Evolutionary conservation across 108 stramenopile species (phyloP).

Genomic region (Pseudonitzschia multiseries): DNA sequence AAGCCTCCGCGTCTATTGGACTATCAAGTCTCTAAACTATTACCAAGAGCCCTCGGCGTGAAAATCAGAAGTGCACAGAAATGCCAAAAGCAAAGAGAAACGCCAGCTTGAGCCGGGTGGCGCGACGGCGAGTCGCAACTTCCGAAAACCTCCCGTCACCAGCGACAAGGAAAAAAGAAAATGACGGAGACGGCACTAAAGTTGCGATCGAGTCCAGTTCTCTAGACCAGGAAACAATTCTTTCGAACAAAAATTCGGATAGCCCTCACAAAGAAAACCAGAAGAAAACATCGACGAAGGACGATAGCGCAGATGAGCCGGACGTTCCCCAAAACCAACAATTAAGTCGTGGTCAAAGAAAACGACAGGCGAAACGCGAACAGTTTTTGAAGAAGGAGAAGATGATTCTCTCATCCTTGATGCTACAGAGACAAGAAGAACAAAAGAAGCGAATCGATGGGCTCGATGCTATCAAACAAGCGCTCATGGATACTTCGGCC

Average conservation of each 20-base stretch:
- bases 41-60: not conserved
- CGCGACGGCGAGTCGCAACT: constrained; percentile 25
- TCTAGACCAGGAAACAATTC: not conserved
- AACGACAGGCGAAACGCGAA: constrained; percentile 74
- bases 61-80: not conserved
- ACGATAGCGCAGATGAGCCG: constrained; percentile 1
- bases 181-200: not conserved
- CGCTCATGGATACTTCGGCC: constrained; percentile 44
- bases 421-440: constrained; percentile 58
- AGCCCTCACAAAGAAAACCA: not conserved
- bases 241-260: not conserved
- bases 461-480: constrained; percentile 73
- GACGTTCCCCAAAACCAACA: constrained; percentile 13
- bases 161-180: not conserved
- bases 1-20: too few relatives aligned
- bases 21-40: too few relatives aligned
- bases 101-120: constrained; percentile 25
- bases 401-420: constrained; percentile 74
- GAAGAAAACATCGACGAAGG: not conserved
- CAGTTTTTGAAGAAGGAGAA: constrained; percentile 76
- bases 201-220: not conserved
- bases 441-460: constrained; percentile 82
- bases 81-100: constrained; percentile 40
- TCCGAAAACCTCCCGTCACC: constrained; percentile 17
- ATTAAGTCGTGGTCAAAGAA: constrained; percentile 80